A percentile compares a stretch with the other conserved stretches of the same genome.
Conservation (phyloP, 257 asterid genomes). For the Knoxia roxburghii region DNA sequence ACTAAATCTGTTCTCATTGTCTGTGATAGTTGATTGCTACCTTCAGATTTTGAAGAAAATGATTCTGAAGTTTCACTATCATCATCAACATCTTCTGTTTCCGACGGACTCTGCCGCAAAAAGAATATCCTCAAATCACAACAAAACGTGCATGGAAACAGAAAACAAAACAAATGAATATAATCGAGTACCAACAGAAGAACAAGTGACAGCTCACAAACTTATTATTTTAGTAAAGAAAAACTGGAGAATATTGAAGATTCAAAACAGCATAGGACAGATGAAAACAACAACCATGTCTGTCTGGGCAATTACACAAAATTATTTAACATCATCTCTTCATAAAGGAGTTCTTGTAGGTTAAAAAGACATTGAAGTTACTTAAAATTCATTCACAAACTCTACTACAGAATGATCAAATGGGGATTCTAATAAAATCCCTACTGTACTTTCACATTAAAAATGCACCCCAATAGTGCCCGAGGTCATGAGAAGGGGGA, state of each 20-base stretch:
- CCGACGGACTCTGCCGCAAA: constrained; percentile 42
- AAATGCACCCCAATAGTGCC: neutral
- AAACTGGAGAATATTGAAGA: no score
- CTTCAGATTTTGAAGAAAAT: constrained; percentile 31
- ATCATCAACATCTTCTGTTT: constrained; percentile 35
- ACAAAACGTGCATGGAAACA: neutral
- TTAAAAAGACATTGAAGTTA: neutral
- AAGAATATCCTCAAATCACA: constrained; percentile 48
- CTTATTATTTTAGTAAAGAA: no score
- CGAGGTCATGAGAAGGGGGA: neutral
- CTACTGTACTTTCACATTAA: no score
- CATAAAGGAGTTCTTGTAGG: neutral
- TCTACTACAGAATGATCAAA: neutral
- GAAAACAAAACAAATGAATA: neutral
- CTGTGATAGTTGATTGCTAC: constrained; percentile 44
- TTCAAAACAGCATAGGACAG: neutral
- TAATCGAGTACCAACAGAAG: neutral
- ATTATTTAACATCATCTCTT: neutral
- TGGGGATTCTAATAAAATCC: neutral
- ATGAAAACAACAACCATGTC: no score
- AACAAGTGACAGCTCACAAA: neutral
- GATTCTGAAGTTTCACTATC: constrained; percentile 43
- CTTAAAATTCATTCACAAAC: neutral
- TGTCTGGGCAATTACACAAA: neutral
- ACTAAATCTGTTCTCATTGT: constrained; percentile 60